A percentile compares a stretch with the other conserved stretches of the same genome.
Evolutionary conservation across 352 stramenopile genomes (phyloP).

Genomic region (Phytophthora idaei): DNA sequence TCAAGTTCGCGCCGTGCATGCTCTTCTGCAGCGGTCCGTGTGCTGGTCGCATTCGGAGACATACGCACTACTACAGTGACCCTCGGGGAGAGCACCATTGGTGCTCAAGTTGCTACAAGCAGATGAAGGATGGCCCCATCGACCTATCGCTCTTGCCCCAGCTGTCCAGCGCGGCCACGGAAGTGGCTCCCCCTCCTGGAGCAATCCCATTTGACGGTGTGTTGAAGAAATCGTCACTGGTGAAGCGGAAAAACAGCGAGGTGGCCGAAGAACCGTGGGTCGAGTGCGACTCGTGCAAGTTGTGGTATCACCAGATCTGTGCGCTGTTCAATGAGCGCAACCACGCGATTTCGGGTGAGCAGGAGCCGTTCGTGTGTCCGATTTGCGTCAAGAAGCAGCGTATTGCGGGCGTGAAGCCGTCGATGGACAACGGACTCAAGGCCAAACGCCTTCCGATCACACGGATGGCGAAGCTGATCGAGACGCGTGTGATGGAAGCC

Average conservation of each 20-base stretch:
- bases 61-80: constrained; percentile 90
- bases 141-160: constrained; percentile 88
- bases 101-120: constrained; percentile 90
- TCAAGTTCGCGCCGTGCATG: constrained; percentile 91
- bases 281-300: constrained; percentile 97
- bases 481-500: constrained; percentile 75
- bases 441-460: constrained; percentile 80
- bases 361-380: constrained; percentile 87
- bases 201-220: constrained; percentile 59
- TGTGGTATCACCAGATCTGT: constrained; percentile 99
- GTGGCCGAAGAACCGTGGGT: constrained; percentile 98
- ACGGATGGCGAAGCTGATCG: constrained; percentile 85
- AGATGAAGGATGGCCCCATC: constrained; percentile 92
- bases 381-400: constrained; percentile 90
- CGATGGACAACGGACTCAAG: constrained; percentile 83
- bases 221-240: constrained; percentile 93
- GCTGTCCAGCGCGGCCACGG: constrained; percentile 64
- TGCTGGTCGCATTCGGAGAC: constrained; percentile 77
- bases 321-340: constrained; percentile 99
- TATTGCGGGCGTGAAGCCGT: constrained; percentile 69
- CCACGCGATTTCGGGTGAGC: constrained; percentile 92
- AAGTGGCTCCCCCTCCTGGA: constrained; percentile 38
- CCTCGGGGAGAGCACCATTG: constrained; percentile 85
- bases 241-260: constrained; percentile 99
- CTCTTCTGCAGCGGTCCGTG: constrained; percentile 90